Conservation (phyloP, 768 basidiomycete species). For the Rhizopogon vesiculosus region DNA sequence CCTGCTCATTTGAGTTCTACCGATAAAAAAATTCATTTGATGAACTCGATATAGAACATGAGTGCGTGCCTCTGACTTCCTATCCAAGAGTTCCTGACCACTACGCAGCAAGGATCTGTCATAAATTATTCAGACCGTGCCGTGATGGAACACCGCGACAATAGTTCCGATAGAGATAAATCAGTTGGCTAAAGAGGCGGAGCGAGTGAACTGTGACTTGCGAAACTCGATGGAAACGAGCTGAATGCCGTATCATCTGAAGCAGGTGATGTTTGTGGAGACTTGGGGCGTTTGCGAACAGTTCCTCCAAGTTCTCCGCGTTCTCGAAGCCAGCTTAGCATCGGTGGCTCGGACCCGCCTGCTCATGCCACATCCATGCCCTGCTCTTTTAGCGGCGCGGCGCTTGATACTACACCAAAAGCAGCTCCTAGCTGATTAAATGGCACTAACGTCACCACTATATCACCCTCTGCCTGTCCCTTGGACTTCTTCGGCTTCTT, state of each 20-base stretch:
- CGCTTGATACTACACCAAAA: conserved; percentile 67
- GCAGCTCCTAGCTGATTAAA: conserved; percentile 76
- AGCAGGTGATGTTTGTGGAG: conserved; percentile 17
- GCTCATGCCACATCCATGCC: conserved; percentile 74
- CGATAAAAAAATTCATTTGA: too few species aligned
- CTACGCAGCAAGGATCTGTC: neutral
- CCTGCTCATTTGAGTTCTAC: too few species aligned
- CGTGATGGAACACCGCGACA: neutral
- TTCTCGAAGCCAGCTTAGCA: conserved; percentile 68
- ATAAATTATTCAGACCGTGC: too few species aligned
- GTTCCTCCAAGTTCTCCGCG: conserved; percentile 54
- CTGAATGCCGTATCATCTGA: conserved; percentile 39
- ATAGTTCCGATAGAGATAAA: neutral
- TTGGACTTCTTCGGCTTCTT: conserved; percentile 34
- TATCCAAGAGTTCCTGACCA: neutral
- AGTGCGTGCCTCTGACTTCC: neutral
- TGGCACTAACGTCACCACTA: conserved; percentile 66
- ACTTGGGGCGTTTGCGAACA: conserved; percentile 7
- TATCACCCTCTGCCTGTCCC: conserved; percentile 36
- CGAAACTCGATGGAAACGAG: conserved; percentile 45
- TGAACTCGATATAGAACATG: too few species aligned
- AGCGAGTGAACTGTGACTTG: conserved; percentile 36
- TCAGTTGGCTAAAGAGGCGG: neutral
- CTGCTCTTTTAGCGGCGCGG: conserved; percentile 47
- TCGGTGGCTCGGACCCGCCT: conserved; percentile 63